Evolutionary conservation across 2,329 filamentous ascomycete genomes (phyloP).

Genomic region (Fusarium concolor): DNA sequence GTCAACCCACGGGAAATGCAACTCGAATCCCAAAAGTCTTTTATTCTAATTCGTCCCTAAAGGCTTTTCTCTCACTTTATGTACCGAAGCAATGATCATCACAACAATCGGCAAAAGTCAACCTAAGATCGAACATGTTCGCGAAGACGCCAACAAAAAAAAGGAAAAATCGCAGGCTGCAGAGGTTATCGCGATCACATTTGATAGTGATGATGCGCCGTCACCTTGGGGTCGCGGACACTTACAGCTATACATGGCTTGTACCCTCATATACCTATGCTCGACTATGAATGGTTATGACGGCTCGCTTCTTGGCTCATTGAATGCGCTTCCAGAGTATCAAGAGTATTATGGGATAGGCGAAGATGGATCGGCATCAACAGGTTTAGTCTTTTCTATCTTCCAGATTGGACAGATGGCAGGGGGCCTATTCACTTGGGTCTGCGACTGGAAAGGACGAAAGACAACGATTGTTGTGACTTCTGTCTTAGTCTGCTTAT

Average conservation of each 20-base stretch:
- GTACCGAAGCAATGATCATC: too few species aligned
- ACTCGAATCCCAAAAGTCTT: too few species aligned
- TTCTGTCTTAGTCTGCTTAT: constrained; percentile 52
- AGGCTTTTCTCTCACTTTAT: too few species aligned
- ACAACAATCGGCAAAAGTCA: too few species aligned
- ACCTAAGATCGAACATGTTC: not conserved
- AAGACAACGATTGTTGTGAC: constrained; percentile 58
- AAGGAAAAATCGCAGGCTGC: not conserved
- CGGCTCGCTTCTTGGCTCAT: constrained; percentile 56
- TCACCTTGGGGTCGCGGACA: constrained; percentile 24
- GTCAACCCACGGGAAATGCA: too few species aligned
- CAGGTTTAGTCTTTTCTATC: constrained; percentile 59
- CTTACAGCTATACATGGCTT: constrained; percentile 21
- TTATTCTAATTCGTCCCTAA: too few species aligned
- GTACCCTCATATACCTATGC: constrained; percentile 47
- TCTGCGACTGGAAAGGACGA: constrained; percentile 59
- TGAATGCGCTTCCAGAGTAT: constrained; percentile 53
- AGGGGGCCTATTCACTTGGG: constrained; percentile 57
- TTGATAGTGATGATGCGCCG: not conserved
- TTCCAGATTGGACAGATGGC: constrained; percentile 58
- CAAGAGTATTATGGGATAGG: constrained; percentile 8
- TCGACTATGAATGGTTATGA: constrained; percentile 60
- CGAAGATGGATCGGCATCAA: constrained; percentile 52
- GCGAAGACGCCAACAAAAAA: not conserved
- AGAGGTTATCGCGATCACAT: not conserved